Percentiles rank a stretch among this genome's conserved stretches.
Conservation (phyloP, 371 early-diverging fungal genomes). For the Rhizomucor pusillus region DNA sequence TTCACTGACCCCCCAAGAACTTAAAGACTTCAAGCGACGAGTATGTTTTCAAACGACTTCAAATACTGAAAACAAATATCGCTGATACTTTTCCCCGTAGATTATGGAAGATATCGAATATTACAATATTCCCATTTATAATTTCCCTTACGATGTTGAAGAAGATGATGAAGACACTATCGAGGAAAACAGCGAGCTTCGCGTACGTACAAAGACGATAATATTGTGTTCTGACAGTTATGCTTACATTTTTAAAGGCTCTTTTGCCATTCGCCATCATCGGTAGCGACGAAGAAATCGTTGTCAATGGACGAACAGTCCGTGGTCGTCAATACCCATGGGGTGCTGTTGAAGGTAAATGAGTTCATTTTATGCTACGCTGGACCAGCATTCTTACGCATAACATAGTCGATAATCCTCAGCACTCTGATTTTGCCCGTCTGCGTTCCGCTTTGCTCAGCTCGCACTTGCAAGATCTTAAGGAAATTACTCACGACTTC, state of each 20-base stretch:
- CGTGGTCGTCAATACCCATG: conserved; percentile 99
- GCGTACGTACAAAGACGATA: conserved; percentile 30
- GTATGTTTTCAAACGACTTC: conserved; percentile 30
- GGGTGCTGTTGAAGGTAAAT: conserved; percentile 91
- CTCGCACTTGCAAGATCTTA: conserved; percentile 93
- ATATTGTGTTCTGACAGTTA: background rate
- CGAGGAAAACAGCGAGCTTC: conserved; percentile 94
- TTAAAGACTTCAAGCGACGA: conserved; percentile 82
- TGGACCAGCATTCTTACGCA: background rate
- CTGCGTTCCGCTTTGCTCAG: conserved; percentile 89
- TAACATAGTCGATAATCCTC: conserved; percentile 68
- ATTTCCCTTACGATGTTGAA: conserved; percentile 74
- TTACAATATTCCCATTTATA: conserved; percentile 90
- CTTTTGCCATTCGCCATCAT: conserved; percentile 96
- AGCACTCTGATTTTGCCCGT: conserved; percentile 96
- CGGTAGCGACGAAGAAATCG: conserved; percentile 92
- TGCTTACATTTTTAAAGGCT: conserved; percentile 35
- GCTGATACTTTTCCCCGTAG: conserved; percentile 20
- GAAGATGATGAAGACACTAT: conserved; percentile 92
- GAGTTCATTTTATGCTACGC: background rate
- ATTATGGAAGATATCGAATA: conserved; percentile 92
- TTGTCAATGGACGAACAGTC: conserved; percentile 70
- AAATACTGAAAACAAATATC: background rate
- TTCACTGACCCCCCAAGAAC: conserved; percentile 72
- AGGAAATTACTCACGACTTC: conserved; percentile 81